Evolutionary conservation across 2,329 filamentous ascomycete species (phyloP).

Genomic region (Cytospora chrysosperma): DNA sequence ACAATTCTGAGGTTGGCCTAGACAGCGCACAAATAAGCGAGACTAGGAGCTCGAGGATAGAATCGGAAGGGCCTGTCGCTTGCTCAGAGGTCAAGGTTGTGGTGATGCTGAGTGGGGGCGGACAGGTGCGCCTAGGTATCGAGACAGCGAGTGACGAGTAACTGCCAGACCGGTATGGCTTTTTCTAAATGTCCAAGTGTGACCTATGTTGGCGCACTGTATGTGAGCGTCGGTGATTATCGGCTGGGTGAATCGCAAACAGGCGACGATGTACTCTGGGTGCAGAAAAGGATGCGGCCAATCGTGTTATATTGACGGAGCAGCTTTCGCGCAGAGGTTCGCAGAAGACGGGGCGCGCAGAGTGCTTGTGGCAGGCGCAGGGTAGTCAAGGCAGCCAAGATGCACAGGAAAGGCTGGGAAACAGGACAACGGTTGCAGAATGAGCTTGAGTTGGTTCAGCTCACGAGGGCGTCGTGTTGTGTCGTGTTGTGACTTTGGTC

Average conservation of each 20-base stretch:
- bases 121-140: slow-evolving; percentile 3
- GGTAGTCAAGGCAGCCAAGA: slow-evolving; percentile 5
- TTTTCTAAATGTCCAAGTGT: background rate
- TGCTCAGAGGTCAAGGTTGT: background rate
- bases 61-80: background rate
- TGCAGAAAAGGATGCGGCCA: slow-evolving; percentile 12
- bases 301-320: slow-evolving; percentile 19
- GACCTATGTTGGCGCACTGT: slow-evolving; percentile 12
- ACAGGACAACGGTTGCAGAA: background rate
- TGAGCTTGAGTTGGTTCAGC: slow-evolving; percentile 7
- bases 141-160: slow-evolving; percentile 4
- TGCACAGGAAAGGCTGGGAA: background rate
- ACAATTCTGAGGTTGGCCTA: slow-evolving; percentile 2
- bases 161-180: background rate
- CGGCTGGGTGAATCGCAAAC: slow-evolving; percentile 2
- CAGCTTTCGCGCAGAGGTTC: slow-evolving; percentile 11
- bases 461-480: slow-evolving; percentile 3
- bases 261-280: slow-evolving; percentile 10
- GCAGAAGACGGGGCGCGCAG: slow-evolving; percentile 3
- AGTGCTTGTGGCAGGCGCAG: slow-evolving; percentile 9
- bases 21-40: background rate
- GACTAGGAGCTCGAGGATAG: background rate
- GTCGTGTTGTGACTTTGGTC: background rate
- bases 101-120: background rate
- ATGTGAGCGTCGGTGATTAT: slow-evolving; percentile 7